Evolutionary conservation across 1,139 yeast genomes (phyloP).

Genomic region (Yamadazyma friedrichii): DNA sequence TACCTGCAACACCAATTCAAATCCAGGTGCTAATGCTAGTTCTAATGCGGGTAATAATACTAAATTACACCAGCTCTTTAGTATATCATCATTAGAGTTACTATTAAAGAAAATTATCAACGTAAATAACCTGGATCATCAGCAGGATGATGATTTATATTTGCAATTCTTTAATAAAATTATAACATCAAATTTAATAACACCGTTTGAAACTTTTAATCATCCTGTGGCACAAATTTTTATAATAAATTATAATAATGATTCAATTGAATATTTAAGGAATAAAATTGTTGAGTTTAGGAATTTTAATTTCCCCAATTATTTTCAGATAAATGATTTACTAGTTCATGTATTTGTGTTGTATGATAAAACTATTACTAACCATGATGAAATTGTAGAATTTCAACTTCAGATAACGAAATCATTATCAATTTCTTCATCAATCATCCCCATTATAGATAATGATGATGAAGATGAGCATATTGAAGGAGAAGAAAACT

Average conservation of each 20-base stretch:
- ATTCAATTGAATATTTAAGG: constrained; percentile 48
- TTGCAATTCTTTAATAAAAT: constrained; percentile 59
- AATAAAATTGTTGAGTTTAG: constrained; percentile 42
- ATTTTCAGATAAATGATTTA: constrained; percentile 58
- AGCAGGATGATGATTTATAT: constrained; percentile 47
- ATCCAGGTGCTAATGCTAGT: constrained; percentile 7
- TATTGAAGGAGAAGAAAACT: constrained; percentile 6
- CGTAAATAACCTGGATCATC: not conserved
- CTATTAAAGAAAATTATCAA: constrained; percentile 23
- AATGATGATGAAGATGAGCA: constrained; percentile 8
- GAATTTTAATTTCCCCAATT: constrained; percentile 50
- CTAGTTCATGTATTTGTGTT: constrained; percentile 47
- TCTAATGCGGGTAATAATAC: constrained; percentile 8
- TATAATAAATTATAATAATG: constrained; percentile 51
- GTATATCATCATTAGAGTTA: constrained; percentile 39
- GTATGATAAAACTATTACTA: constrained; percentile 24
- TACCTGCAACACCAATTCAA: not conserved
- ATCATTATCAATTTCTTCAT: constrained; percentile 26
- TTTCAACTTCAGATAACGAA: constrained; percentile 33
- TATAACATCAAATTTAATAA: constrained; percentile 59
- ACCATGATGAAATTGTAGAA: constrained; percentile 24
- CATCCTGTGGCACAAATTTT: constrained; percentile 85
- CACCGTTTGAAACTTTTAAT: constrained; percentile 85
- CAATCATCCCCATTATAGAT: constrained; percentile 27
- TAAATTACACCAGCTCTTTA: constrained; percentile 31